phyloP scores from a whole-genome alignment of 2,329 filamentous ascomycete species.

The Periglandula ipomoeae region DNA sequence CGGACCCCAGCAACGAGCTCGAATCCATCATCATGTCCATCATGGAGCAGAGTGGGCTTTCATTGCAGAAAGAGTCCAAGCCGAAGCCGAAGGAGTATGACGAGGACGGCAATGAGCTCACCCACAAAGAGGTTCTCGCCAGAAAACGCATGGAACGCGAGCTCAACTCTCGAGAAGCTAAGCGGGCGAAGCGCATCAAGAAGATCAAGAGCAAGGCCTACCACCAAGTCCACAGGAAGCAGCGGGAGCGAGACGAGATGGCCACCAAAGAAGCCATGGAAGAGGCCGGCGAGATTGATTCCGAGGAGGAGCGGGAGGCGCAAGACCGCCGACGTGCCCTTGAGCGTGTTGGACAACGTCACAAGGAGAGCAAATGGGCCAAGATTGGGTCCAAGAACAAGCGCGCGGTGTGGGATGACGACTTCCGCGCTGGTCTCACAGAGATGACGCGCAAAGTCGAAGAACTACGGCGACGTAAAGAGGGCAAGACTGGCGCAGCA shows the following conservation, averaged over 20 bases:
- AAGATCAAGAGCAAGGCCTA: slow-evolving; percentile 99
- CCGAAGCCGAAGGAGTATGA: slow-evolving; percentile 53
- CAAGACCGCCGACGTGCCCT: slow-evolving; percentile 68
- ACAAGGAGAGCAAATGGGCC: slow-evolving; percentile 86
- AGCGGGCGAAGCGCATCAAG: slow-evolving; percentile 84
- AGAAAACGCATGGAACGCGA: slow-evolving; percentile 75
- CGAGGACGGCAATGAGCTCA: slow-evolving; percentile 63
- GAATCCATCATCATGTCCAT: slow-evolving; percentile 82
- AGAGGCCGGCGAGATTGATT: slow-evolving; percentile 51
- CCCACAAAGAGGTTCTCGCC: slow-evolving; percentile 59
- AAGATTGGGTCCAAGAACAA: slow-evolving; percentile 74
- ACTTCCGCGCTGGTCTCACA: slow-evolving; percentile 65
- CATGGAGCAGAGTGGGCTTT: slow-evolving; percentile 78
- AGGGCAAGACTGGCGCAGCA: slow-evolving; percentile 50
- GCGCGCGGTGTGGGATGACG: slow-evolving; percentile 79
- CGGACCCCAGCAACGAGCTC: slow-evolving; percentile 65
- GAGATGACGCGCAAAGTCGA: slow-evolving; percentile 79
- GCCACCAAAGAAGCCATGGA: slow-evolving; percentile 42
- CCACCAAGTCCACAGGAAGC: slow-evolving; percentile 81
- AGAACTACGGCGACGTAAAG: slow-evolving; percentile 69
- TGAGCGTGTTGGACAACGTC: slow-evolving; percentile 76
- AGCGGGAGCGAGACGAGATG: slow-evolving; percentile 44
- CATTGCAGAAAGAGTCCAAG: slow-evolving; percentile 35
- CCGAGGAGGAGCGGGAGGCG: slow-evolving; percentile 54
- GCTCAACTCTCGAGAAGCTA: slow-evolving; percentile 78